Conservation (phyloP, 495 filamentous ascomycete species). For the Penicillium cosmopolitanum region DNA sequence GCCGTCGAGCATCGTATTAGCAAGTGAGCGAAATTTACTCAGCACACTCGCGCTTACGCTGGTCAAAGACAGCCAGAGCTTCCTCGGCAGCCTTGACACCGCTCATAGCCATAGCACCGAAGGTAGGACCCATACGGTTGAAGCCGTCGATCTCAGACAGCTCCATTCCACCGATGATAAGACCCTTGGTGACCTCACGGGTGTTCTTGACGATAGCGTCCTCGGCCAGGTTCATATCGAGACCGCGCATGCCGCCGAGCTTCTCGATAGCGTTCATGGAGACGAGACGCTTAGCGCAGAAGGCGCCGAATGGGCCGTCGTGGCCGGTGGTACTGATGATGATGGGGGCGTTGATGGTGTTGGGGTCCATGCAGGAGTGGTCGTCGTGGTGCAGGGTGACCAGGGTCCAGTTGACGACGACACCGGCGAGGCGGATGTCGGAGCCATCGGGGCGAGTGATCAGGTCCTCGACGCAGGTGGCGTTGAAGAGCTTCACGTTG, state of each 20-base stretch:
- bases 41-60: slow-evolving; percentile 67
- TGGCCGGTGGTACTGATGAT: slow-evolving; percentile 88
- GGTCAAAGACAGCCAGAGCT: slow-evolving; percentile 73
- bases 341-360: slow-evolving; percentile 89
- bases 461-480: slow-evolving; percentile 86
- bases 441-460: slow-evolving; percentile 67
- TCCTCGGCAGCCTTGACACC: slow-evolving; percentile 91
- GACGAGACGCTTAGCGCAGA: slow-evolving; percentile 82
- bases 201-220: slow-evolving; percentile 91
- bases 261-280: slow-evolving; percentile 79
- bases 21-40: slow-evolving; percentile 32
- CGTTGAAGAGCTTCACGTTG: slow-evolving; percentile 96
- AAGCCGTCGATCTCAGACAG: slow-evolving; percentile 86
- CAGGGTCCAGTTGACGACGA: slow-evolving; percentile 93
- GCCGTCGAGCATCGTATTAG: not conserved
- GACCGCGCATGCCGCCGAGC: slow-evolving; percentile 85
- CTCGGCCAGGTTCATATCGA: slow-evolving; percentile 88
- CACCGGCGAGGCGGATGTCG: slow-evolving; percentile 73
- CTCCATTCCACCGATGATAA: slow-evolving; percentile 95
- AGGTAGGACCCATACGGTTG: slow-evolving; percentile 82
- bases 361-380: slow-evolving; percentile 94
- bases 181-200: slow-evolving; percentile 79
- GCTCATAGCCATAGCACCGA: slow-evolving; percentile 80
- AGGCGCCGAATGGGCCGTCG: slow-evolving; percentile 89
- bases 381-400: slow-evolving; percentile 90